phyloP scores from a whole-genome alignment of 2,329 filamentous ascomycete species.

The Stagonosporopsis cucurbitacearum region DNA sequence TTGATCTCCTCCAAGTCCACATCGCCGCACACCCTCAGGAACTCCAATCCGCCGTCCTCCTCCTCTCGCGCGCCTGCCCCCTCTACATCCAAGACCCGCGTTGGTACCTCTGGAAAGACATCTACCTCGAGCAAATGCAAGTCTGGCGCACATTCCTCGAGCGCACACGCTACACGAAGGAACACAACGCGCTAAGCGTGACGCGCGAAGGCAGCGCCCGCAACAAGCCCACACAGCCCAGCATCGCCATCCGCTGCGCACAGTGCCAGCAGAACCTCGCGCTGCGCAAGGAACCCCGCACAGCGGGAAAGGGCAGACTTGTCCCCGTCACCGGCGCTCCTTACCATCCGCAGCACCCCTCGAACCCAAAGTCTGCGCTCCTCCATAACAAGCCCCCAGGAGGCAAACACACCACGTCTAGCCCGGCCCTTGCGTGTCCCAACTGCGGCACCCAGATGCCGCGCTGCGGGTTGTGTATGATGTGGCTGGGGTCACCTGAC shows the following conservation, averaged over 20 bases:
- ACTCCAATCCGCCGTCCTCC: constrained; percentile 77
- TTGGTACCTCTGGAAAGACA: constrained; percentile 78
- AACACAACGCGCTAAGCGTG: constrained; percentile 71
- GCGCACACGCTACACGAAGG: constrained; percentile 78
- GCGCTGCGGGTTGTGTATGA: constrained; percentile 66
- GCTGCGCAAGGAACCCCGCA: constrained; percentile 37
- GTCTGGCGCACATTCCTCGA: constrained; percentile 73
- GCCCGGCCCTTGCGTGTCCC: constrained; percentile 63
- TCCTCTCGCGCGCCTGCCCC: constrained; percentile 75
- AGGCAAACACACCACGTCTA: constrained; percentile 14
- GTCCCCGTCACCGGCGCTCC: constrained; percentile 23
- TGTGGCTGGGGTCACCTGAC: constrained; percentile 67
- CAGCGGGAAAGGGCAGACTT: constrained; percentile 25
- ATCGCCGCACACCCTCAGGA: constrained; percentile 74
- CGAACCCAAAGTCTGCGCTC: constrained; percentile 6
- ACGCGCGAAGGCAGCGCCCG: constrained; percentile 68
- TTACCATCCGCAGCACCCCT: constrained; percentile 6
- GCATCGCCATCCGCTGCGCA: constrained; percentile 77
- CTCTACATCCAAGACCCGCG: constrained; percentile 79
- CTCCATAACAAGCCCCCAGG: constrained; percentile 14
- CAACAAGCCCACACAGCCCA: constrained; percentile 67
- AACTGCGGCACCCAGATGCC: constrained; percentile 69
- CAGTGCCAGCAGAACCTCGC: constrained; percentile 71
- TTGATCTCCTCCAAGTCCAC: constrained; percentile 78
- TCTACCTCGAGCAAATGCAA: constrained; percentile 74